Base-by-base conservation (phyloP, 371 early-diverging fungal genomes). In the Synchytrium microbalum region DNA sequence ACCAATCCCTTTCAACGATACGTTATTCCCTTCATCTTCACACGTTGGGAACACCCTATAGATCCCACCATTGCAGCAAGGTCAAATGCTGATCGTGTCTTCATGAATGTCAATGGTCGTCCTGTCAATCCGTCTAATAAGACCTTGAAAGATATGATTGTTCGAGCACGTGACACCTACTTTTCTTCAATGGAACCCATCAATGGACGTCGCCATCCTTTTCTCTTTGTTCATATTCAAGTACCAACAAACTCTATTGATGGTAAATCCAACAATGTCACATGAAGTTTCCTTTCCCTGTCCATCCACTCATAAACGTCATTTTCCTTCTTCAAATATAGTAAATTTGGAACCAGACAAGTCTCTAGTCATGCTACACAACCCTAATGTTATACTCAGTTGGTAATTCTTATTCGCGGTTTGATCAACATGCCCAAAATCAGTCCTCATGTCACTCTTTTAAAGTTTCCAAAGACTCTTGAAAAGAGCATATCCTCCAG, bases 321-420 rank as follows among this genome's bases (percentile, higher is more conserved):
- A 32, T 59, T 24, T 54, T 51, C n/a, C 14, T 19, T 52, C 16
- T 33, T 46, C 46, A 38, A 10, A 10, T 3, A 19, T n/a, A 64
- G 64, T 64, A 19, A 64, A 64, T 32, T 14, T 64, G 24, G 64
- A 64, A 27, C 64, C 64, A 3, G 64, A 64, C 53, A 64, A 64
- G 53, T 58, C 64, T 13, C 30, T 51, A 5, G 46, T 64, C 59
- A 1, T 27, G 23, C 28, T 63, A 1, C 63, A n/a, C 19, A 2
- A 29, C 2, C 55, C 63, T 25, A 57, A 24, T 14, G 32, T 25
- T 25, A 32, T 57, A 23, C 26, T 63, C 5, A 1, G 2, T 3
- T 30, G 63, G 63, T 63, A 27, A 19, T 38, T 52, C 14, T 32
- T 32, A 19, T 60, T 1, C 23, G 19, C n/a, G n/a, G 24, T 60